Evolutionary conservation across 257 asterid species (phyloP).

Genomic region (Solanum verrucosum): DNA sequence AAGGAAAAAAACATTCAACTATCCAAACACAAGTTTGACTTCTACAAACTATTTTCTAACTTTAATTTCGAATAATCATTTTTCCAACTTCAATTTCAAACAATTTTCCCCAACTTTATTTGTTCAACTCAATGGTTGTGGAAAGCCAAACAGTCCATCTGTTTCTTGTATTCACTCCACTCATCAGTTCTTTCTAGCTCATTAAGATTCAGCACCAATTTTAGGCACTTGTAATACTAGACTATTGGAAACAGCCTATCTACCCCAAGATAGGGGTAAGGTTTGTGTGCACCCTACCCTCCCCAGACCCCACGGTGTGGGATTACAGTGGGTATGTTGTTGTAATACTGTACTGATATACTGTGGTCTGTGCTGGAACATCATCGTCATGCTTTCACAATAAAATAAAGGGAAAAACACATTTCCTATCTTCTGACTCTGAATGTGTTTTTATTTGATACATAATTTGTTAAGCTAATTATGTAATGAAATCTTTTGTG

Average conservation of each 20-base stretch:
- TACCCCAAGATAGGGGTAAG: background rate
- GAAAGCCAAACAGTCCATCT: background rate
- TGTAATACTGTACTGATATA: background rate
- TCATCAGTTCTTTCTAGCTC: background rate
- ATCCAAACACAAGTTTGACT: background rate
- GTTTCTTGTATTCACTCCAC: background rate
- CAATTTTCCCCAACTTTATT: background rate
- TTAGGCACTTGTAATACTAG: background rate
- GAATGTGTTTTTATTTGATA: background rate
- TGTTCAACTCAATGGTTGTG: background rate
- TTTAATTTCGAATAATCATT: background rate
- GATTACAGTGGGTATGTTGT: background rate
- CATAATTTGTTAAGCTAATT: constrained; percentile 4
- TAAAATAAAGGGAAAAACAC: background rate
- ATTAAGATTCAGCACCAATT: background rate
- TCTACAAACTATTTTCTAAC: background rate
- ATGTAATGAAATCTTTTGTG: background rate
- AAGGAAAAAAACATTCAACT: background rate
- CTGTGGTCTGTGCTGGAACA: background rate
- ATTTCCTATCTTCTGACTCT: background rate
- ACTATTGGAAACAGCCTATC: background rate
- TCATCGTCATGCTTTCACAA: background rate
- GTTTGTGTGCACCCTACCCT: background rate
- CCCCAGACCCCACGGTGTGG: background rate
- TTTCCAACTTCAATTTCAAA: background rate